A percentile compares a stretch with the other conserved stretches of the same genome.
Evolutionary conservation across 257 asterid species (phyloP).

Genomic region (Linaria vulgaris): DNA sequence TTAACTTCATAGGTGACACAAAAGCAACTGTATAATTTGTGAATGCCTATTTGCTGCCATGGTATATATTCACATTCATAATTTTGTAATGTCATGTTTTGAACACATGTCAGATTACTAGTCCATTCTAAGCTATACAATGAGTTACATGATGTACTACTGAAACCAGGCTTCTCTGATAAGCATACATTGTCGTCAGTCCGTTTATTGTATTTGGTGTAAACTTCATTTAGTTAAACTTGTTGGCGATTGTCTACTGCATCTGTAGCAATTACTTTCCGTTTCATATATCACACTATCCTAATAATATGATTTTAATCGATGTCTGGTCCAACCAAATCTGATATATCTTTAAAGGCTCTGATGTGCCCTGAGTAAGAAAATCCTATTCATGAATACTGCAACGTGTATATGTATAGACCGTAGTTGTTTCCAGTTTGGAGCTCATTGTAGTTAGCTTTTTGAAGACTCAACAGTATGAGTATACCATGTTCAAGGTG

Average conservation of each 20-base stretch:
- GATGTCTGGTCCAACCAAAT: constrained; percentile 11
- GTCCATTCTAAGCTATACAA: constrained; percentile 17
- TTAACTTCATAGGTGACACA: constrained; percentile 21
- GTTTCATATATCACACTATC: constrained; percentile 6
- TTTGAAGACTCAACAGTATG: constrained; percentile 7
- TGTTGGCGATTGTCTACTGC: background rate
- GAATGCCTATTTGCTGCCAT: constrained; percentile 19
- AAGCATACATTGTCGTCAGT: background rate
- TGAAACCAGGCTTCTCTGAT: background rate
- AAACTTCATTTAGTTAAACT: background rate
- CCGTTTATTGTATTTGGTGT: background rate
- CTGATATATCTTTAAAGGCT: constrained; percentile 5
- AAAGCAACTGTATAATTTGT: constrained; percentile 14
- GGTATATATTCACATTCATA: too few species aligned
- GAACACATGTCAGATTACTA: constrained; percentile 6
- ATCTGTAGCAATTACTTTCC: too few species aligned
- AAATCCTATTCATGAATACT: background rate
- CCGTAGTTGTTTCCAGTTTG: constrained; percentile 13
- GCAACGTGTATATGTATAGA: constrained; percentile 6
- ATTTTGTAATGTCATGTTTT: constrained; percentile 15
- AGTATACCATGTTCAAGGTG: constrained; percentile 16
- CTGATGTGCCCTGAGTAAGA: constrained; percentile 6
- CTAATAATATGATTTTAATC: constrained; percentile 5
- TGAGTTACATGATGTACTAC: constrained; percentile 14
- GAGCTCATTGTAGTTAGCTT: background rate